Conservation (phyloP, 2,329 filamentous ascomycete species). For the Calonectria fujianensis region DNA sequence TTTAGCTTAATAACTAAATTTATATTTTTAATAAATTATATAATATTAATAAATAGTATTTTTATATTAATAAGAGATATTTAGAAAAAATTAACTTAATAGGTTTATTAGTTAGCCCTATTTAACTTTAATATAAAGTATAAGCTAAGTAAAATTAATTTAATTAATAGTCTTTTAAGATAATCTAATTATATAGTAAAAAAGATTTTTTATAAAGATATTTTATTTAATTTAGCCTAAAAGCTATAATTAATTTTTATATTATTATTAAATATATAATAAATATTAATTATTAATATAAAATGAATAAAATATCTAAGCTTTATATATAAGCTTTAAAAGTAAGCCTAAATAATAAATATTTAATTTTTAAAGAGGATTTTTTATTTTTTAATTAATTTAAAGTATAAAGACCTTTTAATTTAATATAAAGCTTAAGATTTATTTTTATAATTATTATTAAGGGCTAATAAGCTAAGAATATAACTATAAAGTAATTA, state of each 20-base stretch:
- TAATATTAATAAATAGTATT: slow-evolving; percentile 17
- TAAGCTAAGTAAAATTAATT: not conserved
- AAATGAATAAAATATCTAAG: slow-evolving; percentile 19
- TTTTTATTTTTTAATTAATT: not conserved
- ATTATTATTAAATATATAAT: not conserved
- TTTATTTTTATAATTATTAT: slow-evolving; percentile 16
- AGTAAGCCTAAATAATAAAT: too few relatives aligned
- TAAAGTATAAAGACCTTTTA: not conserved
- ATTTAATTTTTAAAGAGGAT: too few relatives aligned
- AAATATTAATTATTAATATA: slow-evolving; percentile 12
- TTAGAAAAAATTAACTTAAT: not conserved
- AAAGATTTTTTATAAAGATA: not conserved
- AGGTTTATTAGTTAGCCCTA: not conserved
- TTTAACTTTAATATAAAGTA: slow-evolving; percentile 16
- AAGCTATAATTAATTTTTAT: too few relatives aligned
- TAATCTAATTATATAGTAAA: too few relatives aligned
- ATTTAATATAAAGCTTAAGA: not conserved
- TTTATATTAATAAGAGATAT: not conserved
- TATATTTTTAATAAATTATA: too few relatives aligned
- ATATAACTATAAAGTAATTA: not conserved
- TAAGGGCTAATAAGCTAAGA: not conserved
- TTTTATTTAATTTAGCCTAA: not conserved
- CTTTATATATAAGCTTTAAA: not conserved
- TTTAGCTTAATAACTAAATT: not conserved
- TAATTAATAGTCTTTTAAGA: not conserved